These are phyloP conservation scores for Collybiopsis luxurians DNA, from an alignment of 768 basidiomycete species.

Conservation along the genomic window DNA sequence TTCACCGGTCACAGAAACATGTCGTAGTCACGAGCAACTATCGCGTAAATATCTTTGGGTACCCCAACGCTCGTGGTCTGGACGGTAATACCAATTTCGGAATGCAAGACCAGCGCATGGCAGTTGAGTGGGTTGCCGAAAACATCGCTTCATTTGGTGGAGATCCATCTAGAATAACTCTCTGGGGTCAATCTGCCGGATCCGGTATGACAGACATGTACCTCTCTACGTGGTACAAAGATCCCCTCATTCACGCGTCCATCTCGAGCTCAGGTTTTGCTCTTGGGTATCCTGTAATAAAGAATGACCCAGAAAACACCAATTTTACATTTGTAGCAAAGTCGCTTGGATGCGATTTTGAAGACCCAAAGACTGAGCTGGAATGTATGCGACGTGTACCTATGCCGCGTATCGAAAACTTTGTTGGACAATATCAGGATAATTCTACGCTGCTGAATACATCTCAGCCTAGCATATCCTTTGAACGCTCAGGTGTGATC, in stretches of 20 bases:
- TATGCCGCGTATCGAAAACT: conserved; percentile 8
- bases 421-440: conserved; percentile 11
- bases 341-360: conserved; percentile 11
- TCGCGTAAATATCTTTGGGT: conserved; percentile 12
- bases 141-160: conserved; percentile 25
- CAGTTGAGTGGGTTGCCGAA: conserved; percentile 25
- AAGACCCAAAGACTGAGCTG: conserved; percentile 2
- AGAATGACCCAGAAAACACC: neutral
- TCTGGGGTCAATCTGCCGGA: conserved; percentile 19
- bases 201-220: neutral
- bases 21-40: conserved; percentile 14
- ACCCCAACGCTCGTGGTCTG: conserved; percentile 12
- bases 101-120: conserved; percentile 25
- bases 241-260: conserved; percentile 9
- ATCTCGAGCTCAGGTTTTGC: conserved; percentile 10
- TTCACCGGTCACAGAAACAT: conserved; percentile 11
- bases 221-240: conserved; percentile 9
- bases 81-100: conserved; percentile 22
- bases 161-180: conserved; percentile 21
- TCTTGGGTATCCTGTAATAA: neutral
- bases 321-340: conserved; percentile 13
- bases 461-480: conserved; percentile 5
- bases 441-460: conserved; percentile 2
- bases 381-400: conserved; percentile 13
- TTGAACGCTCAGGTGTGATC: neutral